phyloP scores from a whole-genome alignment of 345 rosid genomes.

The Rubroshorea leprosula region DNA sequence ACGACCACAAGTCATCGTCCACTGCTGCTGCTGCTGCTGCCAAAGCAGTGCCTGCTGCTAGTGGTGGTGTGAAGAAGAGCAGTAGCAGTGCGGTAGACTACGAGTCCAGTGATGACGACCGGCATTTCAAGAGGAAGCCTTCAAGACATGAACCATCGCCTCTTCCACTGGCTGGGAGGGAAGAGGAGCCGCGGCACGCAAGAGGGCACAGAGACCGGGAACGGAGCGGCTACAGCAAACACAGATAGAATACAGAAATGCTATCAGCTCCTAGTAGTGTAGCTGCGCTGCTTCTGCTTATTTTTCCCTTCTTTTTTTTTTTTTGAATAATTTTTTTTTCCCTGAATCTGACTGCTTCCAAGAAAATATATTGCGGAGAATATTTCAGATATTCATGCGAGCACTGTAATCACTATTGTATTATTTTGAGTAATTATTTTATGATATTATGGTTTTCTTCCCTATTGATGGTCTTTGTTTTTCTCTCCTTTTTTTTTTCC shows the following conservation, averaged over 20 bases:
- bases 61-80: conserved; percentile 21
- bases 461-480: too few relatives aligned
- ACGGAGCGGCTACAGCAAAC: conserved; percentile 31
- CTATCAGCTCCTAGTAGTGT: too few relatives aligned
- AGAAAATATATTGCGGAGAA: too few relatives aligned
- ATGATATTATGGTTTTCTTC: too few relatives aligned
- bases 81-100: conserved; percentile 38
- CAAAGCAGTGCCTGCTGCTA: conserved; percentile 24
- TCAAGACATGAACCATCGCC: conserved; percentile 77
- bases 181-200: conserved; percentile 34
- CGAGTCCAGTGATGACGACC: conserved; percentile 86
- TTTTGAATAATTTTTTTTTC: too few relatives aligned
- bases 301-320: neutral
- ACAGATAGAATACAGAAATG: conserved; percentile 17
- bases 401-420: neutral
- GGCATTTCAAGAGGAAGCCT: conserved; percentile 93
- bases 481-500: too few relatives aligned
- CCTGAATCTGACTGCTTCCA: too few relatives aligned
- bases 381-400: neutral
- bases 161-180: conserved; percentile 35
- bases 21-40: conserved; percentile 23
- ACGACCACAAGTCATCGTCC: conserved; percentile 33
- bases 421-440: too few relatives aligned
- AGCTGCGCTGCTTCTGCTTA: neutral
- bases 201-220: conserved; percentile 36